Conservation (phyloP, 352 stramenopile genomes). For the Globisporangium orthogonon region DNA sequence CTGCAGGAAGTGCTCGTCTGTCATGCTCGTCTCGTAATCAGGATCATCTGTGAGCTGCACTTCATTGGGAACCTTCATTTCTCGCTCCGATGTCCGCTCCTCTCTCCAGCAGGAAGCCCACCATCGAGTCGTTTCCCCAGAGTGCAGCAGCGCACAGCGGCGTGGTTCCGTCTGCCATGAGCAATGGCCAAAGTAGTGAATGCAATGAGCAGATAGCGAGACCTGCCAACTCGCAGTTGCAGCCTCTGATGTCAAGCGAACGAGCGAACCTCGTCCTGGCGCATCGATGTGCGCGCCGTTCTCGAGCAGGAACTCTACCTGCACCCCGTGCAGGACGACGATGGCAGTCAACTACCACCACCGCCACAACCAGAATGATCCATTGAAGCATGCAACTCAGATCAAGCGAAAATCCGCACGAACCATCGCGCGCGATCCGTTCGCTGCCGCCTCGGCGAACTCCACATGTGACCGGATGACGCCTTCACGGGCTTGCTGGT, state of each 20-base stretch:
- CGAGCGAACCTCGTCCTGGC: constrained; percentile 30
- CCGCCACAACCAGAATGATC: not conserved
- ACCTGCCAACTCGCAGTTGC: too few species aligned
- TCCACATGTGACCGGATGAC: constrained; percentile 58
- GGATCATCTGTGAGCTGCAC: too few species aligned
- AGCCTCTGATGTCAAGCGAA: too few species aligned
- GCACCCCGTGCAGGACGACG: not conserved
- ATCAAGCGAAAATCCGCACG: not conserved
- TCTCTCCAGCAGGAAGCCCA: constrained; percentile 49
- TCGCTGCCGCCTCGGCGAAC: constrained; percentile 54
- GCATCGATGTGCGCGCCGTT: constrained; percentile 41
- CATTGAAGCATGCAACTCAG: not conserved
- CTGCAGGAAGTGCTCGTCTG: constrained; percentile 13
- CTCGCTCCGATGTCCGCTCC: constrained; percentile 37
- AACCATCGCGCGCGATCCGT: constrained; percentile 56
- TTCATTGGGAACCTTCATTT: constrained; percentile 38
- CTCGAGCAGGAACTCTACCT: constrained; percentile 61
- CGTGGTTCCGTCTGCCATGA: constrained; percentile 44
- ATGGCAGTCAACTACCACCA: not conserved
- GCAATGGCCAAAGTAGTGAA: not conserved
- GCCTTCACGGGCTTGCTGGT: constrained; percentile 29
- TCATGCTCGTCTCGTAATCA: not conserved
- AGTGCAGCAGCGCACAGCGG: constrained; percentile 50
- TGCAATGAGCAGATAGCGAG: not conserved
- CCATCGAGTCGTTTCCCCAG: constrained; percentile 64